Evolutionary conservation across 1,139 yeast species (phyloP).

Genomic region (Hyphopichia fennica): DNA sequence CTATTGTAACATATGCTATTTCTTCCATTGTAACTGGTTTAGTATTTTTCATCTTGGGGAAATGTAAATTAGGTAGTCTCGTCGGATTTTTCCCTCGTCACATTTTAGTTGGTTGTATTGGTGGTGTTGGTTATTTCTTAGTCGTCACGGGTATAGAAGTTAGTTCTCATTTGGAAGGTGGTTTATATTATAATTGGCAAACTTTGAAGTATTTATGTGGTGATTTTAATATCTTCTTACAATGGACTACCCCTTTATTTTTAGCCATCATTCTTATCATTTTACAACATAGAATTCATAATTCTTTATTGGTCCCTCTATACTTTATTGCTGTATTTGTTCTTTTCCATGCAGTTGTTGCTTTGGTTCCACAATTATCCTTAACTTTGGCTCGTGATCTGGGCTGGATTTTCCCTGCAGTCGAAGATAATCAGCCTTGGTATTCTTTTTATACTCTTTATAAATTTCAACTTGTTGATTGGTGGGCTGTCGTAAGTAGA

Average conservation of each 20-base stretch:
- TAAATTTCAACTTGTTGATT: constrained; percentile 67
- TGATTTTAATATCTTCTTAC: constrained; percentile 44
- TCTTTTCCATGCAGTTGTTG: constrained; percentile 66
- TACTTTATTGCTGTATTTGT: constrained; percentile 74
- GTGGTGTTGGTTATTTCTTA: constrained; percentile 95
- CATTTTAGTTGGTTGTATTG: constrained; percentile 93
- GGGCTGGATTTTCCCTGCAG: constrained; percentile 85
- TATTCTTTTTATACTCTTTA: constrained; percentile 76
- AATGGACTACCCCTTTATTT: constrained; percentile 72
- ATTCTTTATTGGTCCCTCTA: constrained; percentile 77
- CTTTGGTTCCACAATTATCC: constrained; percentile 63
- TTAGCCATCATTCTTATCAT: constrained; percentile 60
- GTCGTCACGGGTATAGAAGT: constrained; percentile 91
- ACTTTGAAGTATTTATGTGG: constrained; percentile 52
- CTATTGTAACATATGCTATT: constrained; percentile 79
- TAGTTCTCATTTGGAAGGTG: constrained; percentile 74
- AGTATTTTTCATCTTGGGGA: constrained; percentile 76
- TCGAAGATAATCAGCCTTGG: constrained; percentile 78
- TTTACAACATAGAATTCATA: constrained; percentile 65
- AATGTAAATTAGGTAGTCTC: constrained; percentile 73
- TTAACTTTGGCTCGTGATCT: constrained; percentile 58
- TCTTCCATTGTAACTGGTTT: constrained; percentile 85
- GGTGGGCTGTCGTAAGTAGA: constrained; percentile 67
- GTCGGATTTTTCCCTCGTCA: constrained; percentile 97
- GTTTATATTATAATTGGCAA: constrained; percentile 59